Base-by-base conservation (phyloP, 2,329 filamentous ascomycete species). In the Pezizomycotina sp. region DNA sequence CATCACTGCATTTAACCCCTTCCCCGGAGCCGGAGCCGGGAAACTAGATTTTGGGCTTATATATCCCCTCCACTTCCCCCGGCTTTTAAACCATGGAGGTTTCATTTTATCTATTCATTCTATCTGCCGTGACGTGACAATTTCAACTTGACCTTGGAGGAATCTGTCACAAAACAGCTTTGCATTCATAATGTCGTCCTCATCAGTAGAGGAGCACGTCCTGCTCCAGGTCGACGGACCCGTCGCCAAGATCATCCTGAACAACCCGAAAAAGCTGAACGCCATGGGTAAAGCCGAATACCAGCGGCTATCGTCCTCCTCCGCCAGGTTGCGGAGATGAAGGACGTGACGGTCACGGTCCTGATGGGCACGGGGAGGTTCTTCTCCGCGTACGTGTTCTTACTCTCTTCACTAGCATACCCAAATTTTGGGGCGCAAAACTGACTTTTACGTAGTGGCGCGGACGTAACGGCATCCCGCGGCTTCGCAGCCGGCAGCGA, bases 231-330 rank as follows among this genome's bases (percentile, higher is more conserved):
- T 43, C n/a, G 41, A 43, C n/a, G 41, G 41, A 16, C 38, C 33
- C 16, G 61, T 83, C 47, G 81, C 86, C 52, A 71, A 84, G 54
- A 74, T 98, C 57, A 92, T 81, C 12, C 74, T 98, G 54, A 76
- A 84, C 59, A 77, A 80, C 33, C 69, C 75, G 36, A 69, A 74
- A 55, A 93, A 93, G 62, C 79, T 95, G 57, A 91, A 91, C 57
- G 82, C 86, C 20, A 61, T 93, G 33, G 68, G 62, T 42, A 65
- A 69, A 51, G 61, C 69, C 43, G 66, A 74, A 33, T 95, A 93
- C 63, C 92, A 78, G 56, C 66, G 73, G 66, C 95, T 26, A 72
- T 77, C 1, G 66, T 70, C 49, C 66, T 71, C 31, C 61, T 98
- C 55, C 69, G 76, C 39, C 75, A 92, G 55, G 65, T 95, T 31